Base-by-base conservation (phyloP, 331 rosid genomes). In the Dryas integrifolia region DNA sequence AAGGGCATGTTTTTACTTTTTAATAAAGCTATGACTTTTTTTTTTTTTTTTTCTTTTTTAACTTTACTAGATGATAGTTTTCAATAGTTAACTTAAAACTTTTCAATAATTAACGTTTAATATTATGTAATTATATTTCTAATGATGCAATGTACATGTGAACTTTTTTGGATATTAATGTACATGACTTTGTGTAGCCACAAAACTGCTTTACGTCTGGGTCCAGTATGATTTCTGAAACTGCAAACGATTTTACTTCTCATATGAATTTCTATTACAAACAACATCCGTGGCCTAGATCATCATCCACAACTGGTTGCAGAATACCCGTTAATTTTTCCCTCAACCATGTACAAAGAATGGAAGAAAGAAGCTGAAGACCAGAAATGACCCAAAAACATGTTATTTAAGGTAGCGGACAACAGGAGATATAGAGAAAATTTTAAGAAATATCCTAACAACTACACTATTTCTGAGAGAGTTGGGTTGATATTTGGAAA, bases 201-300 rank as follows among this genome's bases (percentile, higher is more conserved):
- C 35, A 0, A 41, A 9, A 15, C 73, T 51, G 15, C 46, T 30
- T 26, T 48, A 14, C 12, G 2, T 68, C 30, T 15, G 39, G 14
- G 38, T 40, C 52, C 24, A 55, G 18, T 9, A 46, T 44, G 4
- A 30, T 57, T 9, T 16, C n/a, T 53, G 63, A 69, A 64, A 64
- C 55, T 48, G 24, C 45, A 14, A 66, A 6, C 44, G 14, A 15
- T 0, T 1, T 61, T 58, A 7, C 6, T 24, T 18, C 9, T 67
- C 72, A 26, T 48, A 3, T 67, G 58, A 67, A 49, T 13, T 44
- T 67, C 58, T 4, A 26, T 47, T 13, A 66, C 71, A 66, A 9
- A 65, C 56, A 52, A 49, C 41, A 3, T 39, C 67, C 15, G 57
- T 66, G 26, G 67, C 49, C 67, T 9, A 5, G 16, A 24, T 24